Percentiles rank a stretch among this genome's conserved stretches.
These are phyloP conservation scores for Diaporthe capsici DNA, from an alignment of 2,329 filamentous ascomycete genomes.

Conservation along the genomic window DNA sequence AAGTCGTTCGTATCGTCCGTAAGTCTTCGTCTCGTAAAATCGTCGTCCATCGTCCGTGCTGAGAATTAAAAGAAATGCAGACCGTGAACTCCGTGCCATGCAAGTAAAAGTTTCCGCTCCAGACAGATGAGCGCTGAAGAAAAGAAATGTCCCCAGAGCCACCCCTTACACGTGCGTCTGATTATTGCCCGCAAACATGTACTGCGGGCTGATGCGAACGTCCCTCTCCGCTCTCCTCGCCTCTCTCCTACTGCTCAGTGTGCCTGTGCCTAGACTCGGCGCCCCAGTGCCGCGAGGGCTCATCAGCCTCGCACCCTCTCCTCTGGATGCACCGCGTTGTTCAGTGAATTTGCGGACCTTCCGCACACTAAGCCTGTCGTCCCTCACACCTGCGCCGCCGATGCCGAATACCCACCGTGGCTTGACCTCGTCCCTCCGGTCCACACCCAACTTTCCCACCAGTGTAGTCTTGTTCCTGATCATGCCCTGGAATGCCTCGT, in stretches of 20 bases:
- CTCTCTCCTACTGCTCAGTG: constrained; percentile 48
- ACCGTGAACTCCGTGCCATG: constrained; percentile 40
- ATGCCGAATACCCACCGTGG: constrained; percentile 67
- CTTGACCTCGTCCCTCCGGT: constrained; percentile 60
- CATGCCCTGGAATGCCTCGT: constrained; percentile 78
- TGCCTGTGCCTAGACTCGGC: constrained; percentile 33
- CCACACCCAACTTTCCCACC: constrained; percentile 75
- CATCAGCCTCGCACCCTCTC: constrained; percentile 45
- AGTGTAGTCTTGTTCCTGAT: constrained; percentile 77
- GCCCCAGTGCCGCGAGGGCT: constrained; percentile 25
- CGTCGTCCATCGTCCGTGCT: constrained; percentile 24
- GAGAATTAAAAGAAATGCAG: constrained; percentile 8
- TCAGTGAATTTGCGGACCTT: constrained; percentile 62
- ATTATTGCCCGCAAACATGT: constrained; percentile 34
- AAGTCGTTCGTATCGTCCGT: constrained; percentile 25
- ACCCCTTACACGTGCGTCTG: neutral
- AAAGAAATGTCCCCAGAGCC: neutral
- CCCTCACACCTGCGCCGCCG: constrained; percentile 50
- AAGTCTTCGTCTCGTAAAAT: constrained; percentile 26
- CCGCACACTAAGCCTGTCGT: constrained; percentile 60
- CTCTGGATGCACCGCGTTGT: constrained; percentile 45
- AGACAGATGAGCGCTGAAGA: neutral
- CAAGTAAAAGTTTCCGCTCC: constrained; percentile 12
- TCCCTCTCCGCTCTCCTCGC: constrained; percentile 43
- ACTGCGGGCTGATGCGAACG: constrained; percentile 36